Conservation (phyloP, 208 protist genomes). For the Crithidia acanthocephali region DNA sequence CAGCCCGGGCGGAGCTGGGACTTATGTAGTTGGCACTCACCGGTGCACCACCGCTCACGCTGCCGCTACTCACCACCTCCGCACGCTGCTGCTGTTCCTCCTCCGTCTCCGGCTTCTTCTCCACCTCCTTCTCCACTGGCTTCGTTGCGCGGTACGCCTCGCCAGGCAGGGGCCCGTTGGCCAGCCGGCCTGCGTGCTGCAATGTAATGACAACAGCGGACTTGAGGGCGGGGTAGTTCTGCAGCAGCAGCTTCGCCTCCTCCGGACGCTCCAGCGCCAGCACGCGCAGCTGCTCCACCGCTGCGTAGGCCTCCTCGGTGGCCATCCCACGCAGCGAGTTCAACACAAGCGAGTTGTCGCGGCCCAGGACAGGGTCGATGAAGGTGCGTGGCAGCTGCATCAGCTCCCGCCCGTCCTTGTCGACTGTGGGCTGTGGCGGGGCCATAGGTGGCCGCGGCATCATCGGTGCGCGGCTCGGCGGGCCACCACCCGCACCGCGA, state of each 20-base stretch:
- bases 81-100: neutral
- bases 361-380: slow-evolving; percentile 65
- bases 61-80: neutral
- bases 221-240: slow-evolving; percentile 69
- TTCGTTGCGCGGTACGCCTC: slow-evolving; percentile 45
- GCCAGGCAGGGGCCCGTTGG: slow-evolving; percentile 44
- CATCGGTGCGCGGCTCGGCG: slow-evolving; percentile 18
- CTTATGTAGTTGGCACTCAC: neutral
- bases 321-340: slow-evolving; percentile 55
- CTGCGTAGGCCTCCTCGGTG: slow-evolving; percentile 81
- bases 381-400: slow-evolving; percentile 67
- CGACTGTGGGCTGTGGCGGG: slow-evolving; percentile 15
- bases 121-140: slow-evolving; percentile 4
- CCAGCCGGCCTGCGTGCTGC: slow-evolving; percentile 80
- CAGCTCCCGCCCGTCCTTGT: slow-evolving; percentile 34
- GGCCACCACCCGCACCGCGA: slow-evolving; percentile 13
- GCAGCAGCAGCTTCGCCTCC: slow-evolving; percentile 68
- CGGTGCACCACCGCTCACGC: neutral
- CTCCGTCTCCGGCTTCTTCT: slow-evolving; percentile 14
- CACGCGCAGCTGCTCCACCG: slow-evolving; percentile 89
- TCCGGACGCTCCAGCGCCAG: slow-evolving; percentile 71
- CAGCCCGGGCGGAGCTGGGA: neutral
- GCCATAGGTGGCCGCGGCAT: slow-evolving; percentile 11
- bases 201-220: slow-evolving; percentile 80
- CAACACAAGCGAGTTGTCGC: slow-evolving; percentile 62